Evolutionary conservation across 306 rosid genomes (phyloP).

Genomic region (Hylodesmum podocarpum): DNA sequence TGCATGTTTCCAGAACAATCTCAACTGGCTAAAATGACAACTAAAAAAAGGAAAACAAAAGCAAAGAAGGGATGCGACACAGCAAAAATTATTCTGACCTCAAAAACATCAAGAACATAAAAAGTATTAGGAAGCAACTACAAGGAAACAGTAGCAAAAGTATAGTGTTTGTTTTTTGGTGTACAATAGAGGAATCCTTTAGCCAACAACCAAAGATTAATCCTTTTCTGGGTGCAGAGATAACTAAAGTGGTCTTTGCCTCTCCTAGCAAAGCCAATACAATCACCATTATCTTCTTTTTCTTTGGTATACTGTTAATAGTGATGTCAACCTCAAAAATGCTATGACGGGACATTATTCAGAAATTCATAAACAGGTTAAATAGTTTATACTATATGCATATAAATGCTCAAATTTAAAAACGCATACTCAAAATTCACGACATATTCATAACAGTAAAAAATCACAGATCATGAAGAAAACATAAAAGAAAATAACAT

Average conservation of each 20-base stretch:
- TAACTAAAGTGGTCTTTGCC: not conserved
- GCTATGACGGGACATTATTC: not conserved
- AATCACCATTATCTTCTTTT: not conserved
- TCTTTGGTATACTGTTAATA: not conserved
- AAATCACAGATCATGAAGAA: not conserved
- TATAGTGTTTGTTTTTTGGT: not conserved
- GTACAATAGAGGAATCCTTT: not conserved
- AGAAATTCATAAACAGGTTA: not conserved
- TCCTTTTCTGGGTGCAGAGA: not conserved
- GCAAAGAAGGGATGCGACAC: conserved; percentile 2
- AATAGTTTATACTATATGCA: not conserved
- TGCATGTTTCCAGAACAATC: conserved; percentile 24
- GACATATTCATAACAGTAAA: not conserved
- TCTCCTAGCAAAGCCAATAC: not conserved
- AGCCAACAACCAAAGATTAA: not conserved
- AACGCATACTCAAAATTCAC: not conserved
- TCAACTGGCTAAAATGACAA: not conserved
- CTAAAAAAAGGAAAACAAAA: not conserved
- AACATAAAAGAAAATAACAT: not conserved
- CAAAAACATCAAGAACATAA: conserved; percentile 1
- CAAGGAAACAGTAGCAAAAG: not conserved
- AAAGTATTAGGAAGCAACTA: not conserved
- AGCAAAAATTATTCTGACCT: not conserved
- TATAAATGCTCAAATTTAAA: not conserved
- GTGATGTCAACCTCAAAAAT: not conserved